Evolutionary conservation across 108 stramenopile genomes (phyloP).

Genomic region (Cyclotella choctawhatcheeana): DNA sequence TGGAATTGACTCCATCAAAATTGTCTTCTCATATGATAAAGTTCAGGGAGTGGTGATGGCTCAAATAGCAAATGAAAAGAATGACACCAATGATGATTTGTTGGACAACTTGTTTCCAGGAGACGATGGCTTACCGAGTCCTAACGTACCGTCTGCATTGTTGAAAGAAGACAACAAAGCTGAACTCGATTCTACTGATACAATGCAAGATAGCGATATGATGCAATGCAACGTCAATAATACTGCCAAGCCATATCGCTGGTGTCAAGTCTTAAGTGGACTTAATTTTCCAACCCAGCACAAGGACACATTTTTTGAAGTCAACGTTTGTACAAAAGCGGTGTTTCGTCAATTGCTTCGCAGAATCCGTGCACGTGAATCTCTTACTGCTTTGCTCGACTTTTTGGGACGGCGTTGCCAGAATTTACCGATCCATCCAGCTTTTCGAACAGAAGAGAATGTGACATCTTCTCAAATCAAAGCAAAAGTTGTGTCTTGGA

Average conservation of each 20-base stretch:
- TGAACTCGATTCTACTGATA: conserved; percentile 12
- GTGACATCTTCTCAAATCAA: conserved; percentile 3
- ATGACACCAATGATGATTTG: conserved; percentile 16
- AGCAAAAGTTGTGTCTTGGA: conserved; percentile 45
- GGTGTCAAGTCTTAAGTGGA: conserved; percentile 85
- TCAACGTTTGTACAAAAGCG: conserved; percentile 55
- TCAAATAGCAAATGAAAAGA: background rate
- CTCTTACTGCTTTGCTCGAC: conserved; percentile 54
- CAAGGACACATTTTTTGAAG: conserved; percentile 28
- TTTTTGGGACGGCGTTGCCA: conserved; percentile 39
- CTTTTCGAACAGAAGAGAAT: conserved; percentile 26
- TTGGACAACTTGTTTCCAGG: conserved; percentile 46
- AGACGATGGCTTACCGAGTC: conserved; percentile 41
- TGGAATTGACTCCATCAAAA: conserved; percentile 17
- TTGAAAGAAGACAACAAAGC: conserved; percentile 31
- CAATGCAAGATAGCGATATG: conserved; percentile 6
- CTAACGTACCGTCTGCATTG: conserved; percentile 31
- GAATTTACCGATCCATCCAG: conserved; percentile 46
- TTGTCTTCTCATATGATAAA: conserved; percentile 26
- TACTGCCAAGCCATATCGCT: conserved; percentile 64
- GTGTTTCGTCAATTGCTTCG: conserved; percentile 59
- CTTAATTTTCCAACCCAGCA: conserved; percentile 53
- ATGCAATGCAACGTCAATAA: no score
- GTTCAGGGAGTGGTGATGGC: conserved; percentile 34
- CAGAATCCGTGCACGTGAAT: conserved; percentile 62